A percentile compares a stretch with the other conserved stretches of the same genome.
phyloP scores from a whole-genome alignment of 140 eudicot genomes.

The Anethum foeniculum region DNA sequence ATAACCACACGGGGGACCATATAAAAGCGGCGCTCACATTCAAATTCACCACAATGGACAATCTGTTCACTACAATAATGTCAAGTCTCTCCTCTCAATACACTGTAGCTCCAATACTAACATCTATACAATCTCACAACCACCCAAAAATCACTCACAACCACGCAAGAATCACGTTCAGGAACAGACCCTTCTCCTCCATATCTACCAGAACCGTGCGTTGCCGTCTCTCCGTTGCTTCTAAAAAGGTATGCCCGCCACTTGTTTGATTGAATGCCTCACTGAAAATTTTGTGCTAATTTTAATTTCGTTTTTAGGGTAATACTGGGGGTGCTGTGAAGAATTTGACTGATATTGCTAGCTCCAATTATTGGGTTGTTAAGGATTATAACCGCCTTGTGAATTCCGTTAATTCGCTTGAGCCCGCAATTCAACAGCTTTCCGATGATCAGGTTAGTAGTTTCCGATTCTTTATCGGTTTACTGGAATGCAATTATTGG shows the following conservation, averaged over 20 bases:
- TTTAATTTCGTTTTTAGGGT: slow-evolving; percentile 36
- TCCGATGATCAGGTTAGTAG: slow-evolving; percentile 68
- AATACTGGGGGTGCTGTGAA: slow-evolving; percentile 39
- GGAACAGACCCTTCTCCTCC: slow-evolving; percentile 23
- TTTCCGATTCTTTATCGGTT: background rate
- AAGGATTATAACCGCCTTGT: slow-evolving; percentile 88
- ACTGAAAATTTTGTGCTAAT: background rate
- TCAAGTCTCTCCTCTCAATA: slow-evolving; percentile 27
- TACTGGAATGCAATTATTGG: background rate
- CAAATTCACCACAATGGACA: background rate
- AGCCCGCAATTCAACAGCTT: slow-evolving; percentile 52
- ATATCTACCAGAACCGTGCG: slow-evolving; percentile 18
- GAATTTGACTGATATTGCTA: slow-evolving; percentile 51
- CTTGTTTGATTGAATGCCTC: slow-evolving; percentile 39
- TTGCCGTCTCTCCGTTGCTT: slow-evolving; percentile 25
- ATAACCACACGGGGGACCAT: no score
- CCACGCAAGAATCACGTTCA: slow-evolving; percentile 13
- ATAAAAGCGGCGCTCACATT: background rate
- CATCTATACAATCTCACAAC: background rate
- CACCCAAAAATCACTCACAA: slow-evolving; percentile 14
- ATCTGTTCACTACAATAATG: slow-evolving; percentile 17
- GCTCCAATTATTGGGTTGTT: slow-evolving; percentile 90
- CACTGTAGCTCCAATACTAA: slow-evolving; percentile 15
- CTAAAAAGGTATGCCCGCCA: slow-evolving; percentile 36
- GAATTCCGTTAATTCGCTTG: slow-evolving; percentile 62